These are phyloP conservation scores for Candida peoriensis DNA, from an alignment of 805 yeast genomes.

Conservation along the genomic window DNA sequence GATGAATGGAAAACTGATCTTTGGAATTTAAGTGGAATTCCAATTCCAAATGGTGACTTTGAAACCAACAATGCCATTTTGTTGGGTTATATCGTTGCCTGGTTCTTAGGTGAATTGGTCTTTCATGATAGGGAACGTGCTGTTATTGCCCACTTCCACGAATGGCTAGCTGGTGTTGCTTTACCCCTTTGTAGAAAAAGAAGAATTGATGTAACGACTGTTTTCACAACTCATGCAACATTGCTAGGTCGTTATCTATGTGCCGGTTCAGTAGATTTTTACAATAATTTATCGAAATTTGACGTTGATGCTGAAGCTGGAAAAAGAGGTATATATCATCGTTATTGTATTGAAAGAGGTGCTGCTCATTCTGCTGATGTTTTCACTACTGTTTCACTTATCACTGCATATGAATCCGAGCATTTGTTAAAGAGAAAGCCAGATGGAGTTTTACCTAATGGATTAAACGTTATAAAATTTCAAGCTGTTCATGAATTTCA, in stretches of 20 bases:
- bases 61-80: constrained; percentile 92
- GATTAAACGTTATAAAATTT: constrained; percentile 90
- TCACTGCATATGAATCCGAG: constrained; percentile 95
- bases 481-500: constrained; percentile 98
- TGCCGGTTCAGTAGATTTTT: constrained; percentile 95
- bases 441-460: constrained; percentile 96
- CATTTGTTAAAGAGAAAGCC: constrained; percentile 92
- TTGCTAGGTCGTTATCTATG: constrained; percentile 90
- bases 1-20: constrained; percentile 94
- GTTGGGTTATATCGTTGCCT: constrained; percentile 89
- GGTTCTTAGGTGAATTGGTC: constrained; percentile 96
- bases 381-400: constrained; percentile 94
- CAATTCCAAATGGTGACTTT: constrained; percentile 82
- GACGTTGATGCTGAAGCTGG: constrained; percentile 99
- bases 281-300: constrained; percentile 80
- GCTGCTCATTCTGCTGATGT: constrained; percentile 96
- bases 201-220: constrained; percentile 87
- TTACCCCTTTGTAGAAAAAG: constrained; percentile 89
- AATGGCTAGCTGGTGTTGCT: constrained; percentile 97
- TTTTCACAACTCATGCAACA: constrained; percentile 97
- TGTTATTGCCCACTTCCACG: constrained; percentile 91
- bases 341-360: constrained; percentile 94
- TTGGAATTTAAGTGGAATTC: constrained; percentile 89
- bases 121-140: constrained; percentile 80
- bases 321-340: constrained; percentile 92